Percentiles rank a stretch among this genome's conserved stretches.
These are phyloP conservation scores for Colletotrichum australisinense DNA, from an alignment of 2,329 filamentous ascomycete species.

Conservation along the genomic window DNA sequence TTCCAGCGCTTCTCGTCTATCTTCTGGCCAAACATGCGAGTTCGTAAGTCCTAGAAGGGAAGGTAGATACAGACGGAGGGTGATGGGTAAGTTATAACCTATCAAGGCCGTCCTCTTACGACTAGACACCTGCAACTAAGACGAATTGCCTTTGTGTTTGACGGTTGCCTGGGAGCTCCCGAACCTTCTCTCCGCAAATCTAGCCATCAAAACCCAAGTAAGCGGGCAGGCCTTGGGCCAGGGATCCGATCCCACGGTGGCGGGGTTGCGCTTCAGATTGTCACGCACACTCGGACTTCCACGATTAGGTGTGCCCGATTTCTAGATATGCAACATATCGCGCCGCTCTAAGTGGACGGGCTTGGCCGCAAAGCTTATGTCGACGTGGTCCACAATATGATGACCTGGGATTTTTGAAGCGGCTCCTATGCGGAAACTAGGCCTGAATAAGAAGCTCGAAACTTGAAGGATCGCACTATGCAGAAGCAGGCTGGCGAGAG, in stretches of 20 bases:
- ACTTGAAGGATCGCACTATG: slow-evolving; percentile 15
- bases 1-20: background rate
- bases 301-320: background rate
- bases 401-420: background rate
- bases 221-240: background rate
- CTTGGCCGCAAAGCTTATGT: background rate
- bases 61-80: background rate
- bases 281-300: slow-evolving; percentile 19
- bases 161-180: background rate
- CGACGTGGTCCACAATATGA: background rate
- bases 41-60: background rate
- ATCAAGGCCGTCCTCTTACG: background rate
- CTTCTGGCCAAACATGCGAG: background rate
- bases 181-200: background rate
- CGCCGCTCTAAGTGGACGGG: background rate
- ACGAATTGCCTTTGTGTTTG: background rate
- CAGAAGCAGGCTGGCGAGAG: background rate
- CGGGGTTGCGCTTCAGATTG: slow-evolving; percentile 1
- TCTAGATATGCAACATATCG: background rate
- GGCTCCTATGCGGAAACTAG: background rate
- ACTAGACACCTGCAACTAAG: background rate
- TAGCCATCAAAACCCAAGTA: background rate
- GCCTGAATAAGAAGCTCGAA: slow-evolving; percentile 22
- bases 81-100: background rate
- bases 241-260: slow-evolving; percentile 13